phyloP scores from a whole-genome alignment of 768 basidiomycete species.

The Porpolomopsis calyptriformis region DNA sequence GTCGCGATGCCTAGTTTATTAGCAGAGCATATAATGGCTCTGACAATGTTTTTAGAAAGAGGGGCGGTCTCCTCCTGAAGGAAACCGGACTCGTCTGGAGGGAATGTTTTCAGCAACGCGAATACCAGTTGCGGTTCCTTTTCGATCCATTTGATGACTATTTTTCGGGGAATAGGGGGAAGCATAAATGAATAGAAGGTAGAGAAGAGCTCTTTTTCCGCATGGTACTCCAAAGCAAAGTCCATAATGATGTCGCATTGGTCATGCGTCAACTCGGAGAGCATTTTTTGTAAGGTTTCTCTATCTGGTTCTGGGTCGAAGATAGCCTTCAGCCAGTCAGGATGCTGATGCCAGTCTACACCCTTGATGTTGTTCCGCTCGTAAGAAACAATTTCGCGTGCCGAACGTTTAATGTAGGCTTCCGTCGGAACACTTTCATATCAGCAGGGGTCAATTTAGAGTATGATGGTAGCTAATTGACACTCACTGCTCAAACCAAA shows the following conservation, averaged over 20 bases:
- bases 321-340: conserved; percentile 20
- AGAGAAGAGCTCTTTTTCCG: conserved; percentile 44
- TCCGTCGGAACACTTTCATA: conserved; percentile 35
- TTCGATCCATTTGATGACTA: conserved; percentile 35
- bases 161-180: conserved; percentile 18
- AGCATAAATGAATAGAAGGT: conserved; percentile 33
- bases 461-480: background rate
- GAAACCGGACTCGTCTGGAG: conserved; percentile 26
- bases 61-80: conserved; percentile 24
- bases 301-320: conserved; percentile 17
- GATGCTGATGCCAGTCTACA: conserved; percentile 29
- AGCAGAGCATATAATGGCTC: conserved; percentile 42
- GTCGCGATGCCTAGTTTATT: conserved; percentile 44
- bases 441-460: background rate
- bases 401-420: conserved; percentile 37
- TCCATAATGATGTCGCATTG: conserved; percentile 28
- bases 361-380: conserved; percentile 29
- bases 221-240: conserved; percentile 38
- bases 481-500: conserved; percentile 57
- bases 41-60: conserved; percentile 27
- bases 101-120: conserved; percentile 36
- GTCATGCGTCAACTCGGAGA: conserved; percentile 17
- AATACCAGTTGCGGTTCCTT: conserved; percentile 45
- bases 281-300: conserved; percentile 17
- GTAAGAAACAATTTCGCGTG: conserved; percentile 32